Conservation (phyloP, 495 filamentous ascomycete genomes). For the Bacidia gigantensis region DNA sequence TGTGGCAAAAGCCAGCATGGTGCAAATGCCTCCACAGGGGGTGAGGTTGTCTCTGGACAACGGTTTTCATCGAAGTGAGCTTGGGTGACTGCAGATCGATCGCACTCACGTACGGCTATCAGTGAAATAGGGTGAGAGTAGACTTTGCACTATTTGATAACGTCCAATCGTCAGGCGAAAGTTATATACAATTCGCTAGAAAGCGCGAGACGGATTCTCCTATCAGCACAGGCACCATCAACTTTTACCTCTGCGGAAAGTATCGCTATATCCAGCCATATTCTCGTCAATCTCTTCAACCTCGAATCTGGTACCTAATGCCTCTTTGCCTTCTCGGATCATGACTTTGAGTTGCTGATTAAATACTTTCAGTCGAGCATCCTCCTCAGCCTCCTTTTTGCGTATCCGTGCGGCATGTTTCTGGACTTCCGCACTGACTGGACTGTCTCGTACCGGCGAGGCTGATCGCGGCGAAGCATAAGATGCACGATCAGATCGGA, state of each 20-base stretch:
- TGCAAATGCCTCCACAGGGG: conserved; percentile 23
- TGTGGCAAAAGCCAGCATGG: conserved; percentile 47
- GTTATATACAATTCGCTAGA: neutral
- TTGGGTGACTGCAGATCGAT: neutral
- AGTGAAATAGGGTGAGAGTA: too few species aligned
- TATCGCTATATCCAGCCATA: neutral
- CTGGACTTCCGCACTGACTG: conserved; percentile 48
- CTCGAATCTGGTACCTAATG: conserved; percentile 65
- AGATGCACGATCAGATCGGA: conserved; percentile 33
- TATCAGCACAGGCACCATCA: neutral
- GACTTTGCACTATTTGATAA: too few species aligned
- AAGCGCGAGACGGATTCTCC: neutral
- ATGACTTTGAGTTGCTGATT: conserved; percentile 66
- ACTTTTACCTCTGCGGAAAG: neutral
- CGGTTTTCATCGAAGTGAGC: conserved; percentile 51
- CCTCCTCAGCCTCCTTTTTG: conserved; percentile 62
- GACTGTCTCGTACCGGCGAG: conserved; percentile 26
- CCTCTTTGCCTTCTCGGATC: conserved; percentile 80
- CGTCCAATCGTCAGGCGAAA: too few species aligned
- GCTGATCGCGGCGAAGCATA: conserved; percentile 32
- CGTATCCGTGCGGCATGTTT: conserved; percentile 49
- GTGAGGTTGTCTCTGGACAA: conserved; percentile 42
- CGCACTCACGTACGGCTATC: too few species aligned
- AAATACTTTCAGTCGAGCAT: conserved; percentile 61
- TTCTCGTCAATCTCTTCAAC: conserved; percentile 32